Percentiles rank a stretch among this genome's conserved stretches.
These are phyloP conservation scores for Aurinia saxatilis DNA, from an alignment of 345 rosid species.

Conservation along the genomic window DNA sequence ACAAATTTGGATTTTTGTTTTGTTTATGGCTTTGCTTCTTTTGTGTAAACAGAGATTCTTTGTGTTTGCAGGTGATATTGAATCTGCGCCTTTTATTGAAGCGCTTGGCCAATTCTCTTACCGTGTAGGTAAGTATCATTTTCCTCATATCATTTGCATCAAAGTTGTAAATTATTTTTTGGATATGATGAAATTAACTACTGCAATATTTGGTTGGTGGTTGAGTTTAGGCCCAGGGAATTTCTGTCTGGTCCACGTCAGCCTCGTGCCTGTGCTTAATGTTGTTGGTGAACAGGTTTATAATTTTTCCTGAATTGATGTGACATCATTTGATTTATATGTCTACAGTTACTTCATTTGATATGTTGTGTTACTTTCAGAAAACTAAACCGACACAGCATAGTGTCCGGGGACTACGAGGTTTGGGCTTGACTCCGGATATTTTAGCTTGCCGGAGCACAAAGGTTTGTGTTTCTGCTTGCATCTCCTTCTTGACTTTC, in stretches of 20 bases:
- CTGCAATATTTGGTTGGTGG: slow-evolving; percentile 19
- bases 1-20: not conserved
- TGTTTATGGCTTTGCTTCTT: slow-evolving; percentile 1
- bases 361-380: slow-evolving; percentile 30
- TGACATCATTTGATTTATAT: slow-evolving; percentile 7
- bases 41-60: slow-evolving; percentile 6
- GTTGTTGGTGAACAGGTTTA: slow-evolving; percentile 95
- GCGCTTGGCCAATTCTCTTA: slow-evolving; percentile 93
- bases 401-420: slow-evolving; percentile 79
- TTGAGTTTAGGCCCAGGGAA: slow-evolving; percentile 60
- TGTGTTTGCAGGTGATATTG: slow-evolving; percentile 74
- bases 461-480: slow-evolving; percentile 58
- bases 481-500: no score
- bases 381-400: slow-evolving; percentile 99
- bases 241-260: slow-evolving; percentile 94
- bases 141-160: not conserved
- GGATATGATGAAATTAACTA: slow-evolving; percentile 17
- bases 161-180: no score
- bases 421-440: slow-evolving; percentile 79
- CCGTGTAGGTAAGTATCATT: slow-evolving; percentile 58
- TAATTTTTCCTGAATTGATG: slow-evolving; percentile 12
- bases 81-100: slow-evolving; percentile 84
- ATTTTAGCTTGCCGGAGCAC: slow-evolving; percentile 94
- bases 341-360: not conserved
- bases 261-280: slow-evolving; percentile 92